Evolutionary conservation across 2,329 filamentous ascomycete genomes (phyloP).

Genomic region (Diaporthe citrichinensis): DNA sequence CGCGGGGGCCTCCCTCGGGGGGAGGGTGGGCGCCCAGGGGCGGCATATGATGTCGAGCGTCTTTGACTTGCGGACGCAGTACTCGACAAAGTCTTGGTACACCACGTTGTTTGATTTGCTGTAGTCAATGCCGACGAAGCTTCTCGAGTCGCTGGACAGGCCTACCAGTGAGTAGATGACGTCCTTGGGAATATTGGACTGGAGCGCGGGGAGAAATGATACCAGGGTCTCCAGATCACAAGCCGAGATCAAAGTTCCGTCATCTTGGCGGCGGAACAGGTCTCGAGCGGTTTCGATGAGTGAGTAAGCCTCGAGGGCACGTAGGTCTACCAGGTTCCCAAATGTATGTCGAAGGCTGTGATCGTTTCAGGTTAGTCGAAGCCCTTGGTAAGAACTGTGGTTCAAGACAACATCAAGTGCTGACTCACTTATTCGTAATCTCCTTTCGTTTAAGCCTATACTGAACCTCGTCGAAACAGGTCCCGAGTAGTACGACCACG

Average conservation of each 20-base stretch:
- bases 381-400: not conserved
- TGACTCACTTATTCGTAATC: not conserved
- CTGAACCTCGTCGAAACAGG: not conserved
- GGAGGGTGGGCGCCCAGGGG: not conserved
- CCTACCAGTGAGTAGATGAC: not conserved
- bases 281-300: not conserved
- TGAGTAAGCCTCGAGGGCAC: not conserved
- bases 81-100: not conserved
- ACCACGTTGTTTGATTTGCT: not conserved
- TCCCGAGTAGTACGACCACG: not conserved
- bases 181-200: not conserved
- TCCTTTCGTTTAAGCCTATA: not conserved
- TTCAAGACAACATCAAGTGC: not conserved
- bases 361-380: no score
- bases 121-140: not conserved
- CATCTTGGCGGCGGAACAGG: not conserved
- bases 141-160: not conserved
- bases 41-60: not conserved
- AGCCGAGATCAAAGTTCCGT: not conserved
- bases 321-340: not conserved
- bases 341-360: not conserved
- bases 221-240: not conserved
- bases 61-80: conserved; percentile 5
- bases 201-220: not conserved
- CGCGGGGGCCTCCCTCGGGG: not conserved